Conservation (phyloP, 1,284 basidiomycete genomes). For the Kwoniella shivajii region DNA sequence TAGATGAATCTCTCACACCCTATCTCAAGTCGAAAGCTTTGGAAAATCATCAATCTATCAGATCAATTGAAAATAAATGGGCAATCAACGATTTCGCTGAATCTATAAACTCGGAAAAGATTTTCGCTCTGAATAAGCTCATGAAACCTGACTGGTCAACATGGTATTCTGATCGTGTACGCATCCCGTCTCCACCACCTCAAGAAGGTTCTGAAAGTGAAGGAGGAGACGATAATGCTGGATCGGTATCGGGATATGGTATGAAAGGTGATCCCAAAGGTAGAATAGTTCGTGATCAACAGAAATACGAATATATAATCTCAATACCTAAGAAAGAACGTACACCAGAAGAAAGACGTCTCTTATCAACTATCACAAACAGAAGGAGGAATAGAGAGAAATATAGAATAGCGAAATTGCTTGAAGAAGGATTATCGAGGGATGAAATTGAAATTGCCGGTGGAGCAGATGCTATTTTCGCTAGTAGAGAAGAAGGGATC, state of each 20-base stretch:
- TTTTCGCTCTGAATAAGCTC: slow-evolving; percentile 8
- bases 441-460: slow-evolving; percentile 29
- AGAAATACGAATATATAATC: slow-evolving; percentile 20
- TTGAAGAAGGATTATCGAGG: slow-evolving; percentile 28
- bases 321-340: slow-evolving; percentile 26
- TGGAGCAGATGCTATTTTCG: slow-evolving; percentile 35
- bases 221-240: not conserved
- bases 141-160: slow-evolving; percentile 16
- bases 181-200: not conserved
- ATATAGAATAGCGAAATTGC: slow-evolving; percentile 28
- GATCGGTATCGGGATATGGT: not conserved
- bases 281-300: slow-evolving; percentile 24
- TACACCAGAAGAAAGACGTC: slow-evolving; percentile 19
- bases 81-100: slow-evolving; percentile 17
- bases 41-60: not conserved
- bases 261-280: slow-evolving; percentile 10
- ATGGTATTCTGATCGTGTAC: slow-evolving; percentile 15
- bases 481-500: slow-evolving; percentile 1
- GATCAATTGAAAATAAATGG: slow-evolving; percentile 13
- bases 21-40: not conserved
- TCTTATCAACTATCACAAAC: slow-evolving; percentile 21
- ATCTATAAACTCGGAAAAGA: slow-evolving; percentile 11
- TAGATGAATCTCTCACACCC: not conserved
- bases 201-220: not conserved
- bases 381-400: slow-evolving; percentile 25